Conservation (phyloP, 352 stramenopile genomes). For the Bremia lactucae region DNA sequence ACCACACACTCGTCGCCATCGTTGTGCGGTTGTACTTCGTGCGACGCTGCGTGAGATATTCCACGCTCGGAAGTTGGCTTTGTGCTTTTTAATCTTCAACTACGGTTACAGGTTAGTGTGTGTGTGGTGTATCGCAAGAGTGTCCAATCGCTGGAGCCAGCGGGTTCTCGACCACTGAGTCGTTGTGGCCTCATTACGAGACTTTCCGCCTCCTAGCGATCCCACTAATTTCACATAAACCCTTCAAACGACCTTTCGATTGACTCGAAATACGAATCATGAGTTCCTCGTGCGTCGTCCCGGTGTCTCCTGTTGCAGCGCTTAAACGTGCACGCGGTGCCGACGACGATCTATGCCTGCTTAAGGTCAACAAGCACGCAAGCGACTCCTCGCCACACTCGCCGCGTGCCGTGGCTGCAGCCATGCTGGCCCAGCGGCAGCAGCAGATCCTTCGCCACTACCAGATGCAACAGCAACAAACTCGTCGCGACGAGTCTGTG, state of each 20-base stretch:
- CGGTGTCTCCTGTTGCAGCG: slow-evolving; percentile 26
- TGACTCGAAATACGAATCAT: no score
- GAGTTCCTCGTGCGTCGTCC: slow-evolving; percentile 50
- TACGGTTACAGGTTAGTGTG: slow-evolving; percentile 12
- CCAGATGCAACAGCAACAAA: slow-evolving; percentile 13
- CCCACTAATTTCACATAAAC: neutral
- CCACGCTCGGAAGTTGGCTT: neutral
- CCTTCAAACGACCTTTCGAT: neutral
- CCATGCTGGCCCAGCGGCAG: slow-evolving; percentile 18
- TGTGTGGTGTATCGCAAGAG: slow-evolving; percentile 10
- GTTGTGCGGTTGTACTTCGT: slow-evolving; percentile 12
- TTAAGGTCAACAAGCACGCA: slow-evolving; percentile 56
- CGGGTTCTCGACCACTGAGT: slow-evolving; percentile 4
- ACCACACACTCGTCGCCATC: slow-evolving; percentile 4
- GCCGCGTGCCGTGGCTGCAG: slow-evolving; percentile 14
- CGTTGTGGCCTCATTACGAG: slow-evolving; percentile 10
- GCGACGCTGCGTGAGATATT: slow-evolving; percentile 16
- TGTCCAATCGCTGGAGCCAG: slow-evolving; percentile 26
- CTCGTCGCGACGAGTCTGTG: slow-evolving; percentile 11
- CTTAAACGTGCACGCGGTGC: slow-evolving; percentile 49
- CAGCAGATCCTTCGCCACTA: slow-evolving; percentile 13
- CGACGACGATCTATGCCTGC: slow-evolving; percentile 41
- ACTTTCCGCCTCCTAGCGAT: slow-evolving; percentile 8
- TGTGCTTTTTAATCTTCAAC: no score
- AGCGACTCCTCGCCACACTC: slow-evolving; percentile 39